Conservation (phyloP, 1,139 yeast species). For the Wickerhamiella pararugosa region DNA sequence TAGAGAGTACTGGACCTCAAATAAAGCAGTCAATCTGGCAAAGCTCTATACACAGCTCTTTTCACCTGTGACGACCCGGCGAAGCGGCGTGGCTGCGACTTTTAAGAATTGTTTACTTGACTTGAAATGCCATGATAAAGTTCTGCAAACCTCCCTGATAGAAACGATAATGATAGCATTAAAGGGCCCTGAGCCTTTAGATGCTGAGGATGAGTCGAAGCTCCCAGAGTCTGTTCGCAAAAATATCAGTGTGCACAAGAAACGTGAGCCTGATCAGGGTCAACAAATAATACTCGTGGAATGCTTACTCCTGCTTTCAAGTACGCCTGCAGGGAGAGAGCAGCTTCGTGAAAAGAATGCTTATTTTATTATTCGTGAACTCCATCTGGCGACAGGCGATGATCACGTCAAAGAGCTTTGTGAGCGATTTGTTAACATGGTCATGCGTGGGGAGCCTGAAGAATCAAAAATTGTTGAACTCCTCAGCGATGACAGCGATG, state of each 20-base stretch:
- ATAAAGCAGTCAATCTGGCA: slow-evolving; percentile 53
- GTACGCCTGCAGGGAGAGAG: slow-evolving; percentile 60
- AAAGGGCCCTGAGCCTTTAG: slow-evolving; percentile 63
- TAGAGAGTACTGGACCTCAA: slow-evolving; percentile 32
- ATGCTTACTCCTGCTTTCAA: slow-evolving; percentile 58
- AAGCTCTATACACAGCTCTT: slow-evolving; percentile 35
- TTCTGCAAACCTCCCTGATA: slow-evolving; percentile 54
- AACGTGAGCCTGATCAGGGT: slow-evolving; percentile 55
- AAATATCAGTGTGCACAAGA: slow-evolving; percentile 58
- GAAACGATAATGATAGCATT: slow-evolving; percentile 75
- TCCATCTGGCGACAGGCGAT: slow-evolving; percentile 54
- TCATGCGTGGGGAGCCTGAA: slow-evolving; percentile 82
- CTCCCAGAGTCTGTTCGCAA: slow-evolving; percentile 76
- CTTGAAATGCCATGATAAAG: slow-evolving; percentile 44
- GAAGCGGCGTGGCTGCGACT: slow-evolving; percentile 89
- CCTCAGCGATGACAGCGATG: slow-evolving; percentile 25
- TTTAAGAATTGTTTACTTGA: slow-evolving; percentile 84
- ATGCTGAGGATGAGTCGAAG: slow-evolving; percentile 74
- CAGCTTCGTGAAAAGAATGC: slow-evolving; percentile 62
- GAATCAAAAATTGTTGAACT: slow-evolving; percentile 34
- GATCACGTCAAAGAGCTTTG: slow-evolving; percentile 46
- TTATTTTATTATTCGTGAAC: slow-evolving; percentile 69
- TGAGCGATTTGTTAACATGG: slow-evolving; percentile 50
- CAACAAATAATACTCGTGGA: slow-evolving; percentile 58
- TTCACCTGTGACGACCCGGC: slow-evolving; percentile 59